Conservation (phyloP, 2,329 filamentous ascomycete genomes). For the Penicillium sp. region DNA sequence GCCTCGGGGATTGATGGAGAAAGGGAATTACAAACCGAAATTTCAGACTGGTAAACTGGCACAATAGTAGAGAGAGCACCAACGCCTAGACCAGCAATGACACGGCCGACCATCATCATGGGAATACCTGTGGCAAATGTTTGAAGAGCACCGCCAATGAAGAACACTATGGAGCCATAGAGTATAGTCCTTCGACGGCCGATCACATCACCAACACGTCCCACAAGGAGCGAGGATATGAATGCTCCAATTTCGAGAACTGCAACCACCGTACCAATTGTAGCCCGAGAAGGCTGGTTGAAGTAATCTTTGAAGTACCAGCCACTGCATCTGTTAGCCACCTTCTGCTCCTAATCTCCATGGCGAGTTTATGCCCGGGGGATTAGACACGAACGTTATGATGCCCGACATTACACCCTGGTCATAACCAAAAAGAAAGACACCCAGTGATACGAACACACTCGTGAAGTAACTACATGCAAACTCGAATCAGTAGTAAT, state of each 20-base stretch:
- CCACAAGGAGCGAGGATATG: constrained; percentile 81
- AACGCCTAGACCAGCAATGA: constrained; percentile 81
- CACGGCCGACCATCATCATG: constrained; percentile 82
- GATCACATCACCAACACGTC: constrained; percentile 85
- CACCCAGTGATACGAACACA: constrained; percentile 66
- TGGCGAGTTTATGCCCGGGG: neutral
- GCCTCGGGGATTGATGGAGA: neutral
- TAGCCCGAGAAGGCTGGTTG: constrained; percentile 77
- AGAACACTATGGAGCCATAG: constrained; percentile 88
- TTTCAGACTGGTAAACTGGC: constrained; percentile 90
- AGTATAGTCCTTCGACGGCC: constrained; percentile 87
- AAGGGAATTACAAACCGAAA: constrained; percentile 55
- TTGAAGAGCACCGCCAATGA: constrained; percentile 79
- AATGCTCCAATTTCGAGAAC: constrained; percentile 94
- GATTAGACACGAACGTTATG: constrained; percentile 58
- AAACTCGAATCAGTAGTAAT: constrained; percentile 25
- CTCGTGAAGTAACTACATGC: constrained; percentile 81
- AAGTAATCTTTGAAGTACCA: constrained; percentile 90
- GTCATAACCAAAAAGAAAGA: constrained; percentile 66
- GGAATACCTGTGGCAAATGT: constrained; percentile 77
- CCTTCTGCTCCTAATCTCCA: neutral
- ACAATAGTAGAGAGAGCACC: constrained; percentile 90
- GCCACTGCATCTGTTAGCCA: constrained; percentile 57
- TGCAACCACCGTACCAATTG: constrained; percentile 96
- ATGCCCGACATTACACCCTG: constrained; percentile 66